Evolutionary conservation across 257 asterid species (phyloP).

Genomic region (Mentha longifolia): DNA sequence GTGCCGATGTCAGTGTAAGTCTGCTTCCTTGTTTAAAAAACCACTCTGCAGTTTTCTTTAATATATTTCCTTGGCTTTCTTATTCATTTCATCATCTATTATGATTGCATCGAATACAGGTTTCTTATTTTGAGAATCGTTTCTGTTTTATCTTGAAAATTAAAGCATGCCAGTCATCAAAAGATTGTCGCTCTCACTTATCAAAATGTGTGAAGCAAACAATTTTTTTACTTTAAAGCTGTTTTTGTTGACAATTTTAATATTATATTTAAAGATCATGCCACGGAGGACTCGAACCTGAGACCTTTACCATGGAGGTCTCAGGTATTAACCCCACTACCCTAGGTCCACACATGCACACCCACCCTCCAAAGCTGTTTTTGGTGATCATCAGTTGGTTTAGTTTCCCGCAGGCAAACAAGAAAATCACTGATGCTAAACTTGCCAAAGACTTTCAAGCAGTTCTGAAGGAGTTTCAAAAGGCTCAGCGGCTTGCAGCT

Average conservation of each 20-base stretch:
- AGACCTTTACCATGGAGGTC: too few species aligned
- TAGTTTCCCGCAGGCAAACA: slow-evolving; percentile 63
- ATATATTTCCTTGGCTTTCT: slow-evolving; percentile 1
- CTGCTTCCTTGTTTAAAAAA: slow-evolving; percentile 26
- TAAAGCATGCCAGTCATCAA: background rate
- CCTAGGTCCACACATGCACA: too few species aligned
- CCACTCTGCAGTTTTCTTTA: slow-evolving; percentile 14
- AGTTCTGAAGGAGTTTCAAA: slow-evolving; percentile 87
- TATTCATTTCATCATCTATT: slow-evolving; percentile 21
- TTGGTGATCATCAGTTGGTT: slow-evolving; percentile 8
- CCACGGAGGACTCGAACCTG: too few species aligned
- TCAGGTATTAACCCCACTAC: too few species aligned
- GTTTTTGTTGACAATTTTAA: background rate
- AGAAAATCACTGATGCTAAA: slow-evolving; percentile 91
- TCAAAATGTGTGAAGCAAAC: background rate
- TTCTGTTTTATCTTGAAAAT: slow-evolving; percentile 14
- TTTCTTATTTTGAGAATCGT: background rate
- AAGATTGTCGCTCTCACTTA: background rate
- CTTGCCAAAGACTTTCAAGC: slow-evolving; percentile 97
- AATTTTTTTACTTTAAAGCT: slow-evolving; percentile 3
- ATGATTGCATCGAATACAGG: slow-evolving; percentile 1
- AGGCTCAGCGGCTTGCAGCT: slow-evolving; percentile 76
- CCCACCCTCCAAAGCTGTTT: slow-evolving; percentile 7
- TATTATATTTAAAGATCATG: too few species aligned
- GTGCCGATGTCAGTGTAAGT: slow-evolving; percentile 72